Conservation (phyloP, 2,329 filamentous ascomycete species). For the Venturia pyrina region DNA sequence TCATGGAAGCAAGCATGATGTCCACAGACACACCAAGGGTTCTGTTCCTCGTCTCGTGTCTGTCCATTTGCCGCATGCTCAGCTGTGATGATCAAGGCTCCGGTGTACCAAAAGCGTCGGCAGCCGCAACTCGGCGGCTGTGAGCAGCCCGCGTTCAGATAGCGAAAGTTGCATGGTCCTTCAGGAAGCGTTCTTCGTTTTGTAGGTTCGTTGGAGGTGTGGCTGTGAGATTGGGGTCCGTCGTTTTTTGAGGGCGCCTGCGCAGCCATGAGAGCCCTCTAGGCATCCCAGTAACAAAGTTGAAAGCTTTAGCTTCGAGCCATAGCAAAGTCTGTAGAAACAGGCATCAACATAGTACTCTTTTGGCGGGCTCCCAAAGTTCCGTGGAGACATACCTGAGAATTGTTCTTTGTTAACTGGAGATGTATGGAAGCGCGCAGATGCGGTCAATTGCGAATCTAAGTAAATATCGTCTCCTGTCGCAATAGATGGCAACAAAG, state of each 20-base stretch:
- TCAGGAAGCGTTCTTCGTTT: conserved; percentile 28
- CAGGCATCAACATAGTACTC: not conserved
- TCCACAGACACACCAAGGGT: conserved; percentile 38
- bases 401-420: not conserved
- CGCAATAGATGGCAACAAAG: not conserved
- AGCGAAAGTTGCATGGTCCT: conserved; percentile 43
- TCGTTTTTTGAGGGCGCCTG: not conserved
- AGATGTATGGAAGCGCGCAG: too few relatives aligned
- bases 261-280: conserved; percentile 5
- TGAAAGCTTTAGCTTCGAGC: not conserved
- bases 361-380: not conserved
- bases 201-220: not conserved
- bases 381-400: not conserved
- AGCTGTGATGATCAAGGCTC: not conserved
- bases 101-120: conserved; percentile 39
- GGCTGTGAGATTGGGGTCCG: not conserved
- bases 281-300: not conserved
- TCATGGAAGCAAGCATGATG: conserved; percentile 50
- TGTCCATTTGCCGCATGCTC: not conserved
- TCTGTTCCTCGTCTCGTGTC: not conserved
- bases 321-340: not conserved
- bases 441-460: not conserved
- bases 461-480: not conserved
- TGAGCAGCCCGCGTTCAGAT: conserved; percentile 34
- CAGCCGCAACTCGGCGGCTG: conserved; percentile 41